A percentile compares a stretch with the other conserved stretches of the same genome.
These are phyloP conservation scores for Boletus rubroflammeus DNA, from an alignment of 768 basidiomycete genomes.

Conservation along the genomic window DNA sequence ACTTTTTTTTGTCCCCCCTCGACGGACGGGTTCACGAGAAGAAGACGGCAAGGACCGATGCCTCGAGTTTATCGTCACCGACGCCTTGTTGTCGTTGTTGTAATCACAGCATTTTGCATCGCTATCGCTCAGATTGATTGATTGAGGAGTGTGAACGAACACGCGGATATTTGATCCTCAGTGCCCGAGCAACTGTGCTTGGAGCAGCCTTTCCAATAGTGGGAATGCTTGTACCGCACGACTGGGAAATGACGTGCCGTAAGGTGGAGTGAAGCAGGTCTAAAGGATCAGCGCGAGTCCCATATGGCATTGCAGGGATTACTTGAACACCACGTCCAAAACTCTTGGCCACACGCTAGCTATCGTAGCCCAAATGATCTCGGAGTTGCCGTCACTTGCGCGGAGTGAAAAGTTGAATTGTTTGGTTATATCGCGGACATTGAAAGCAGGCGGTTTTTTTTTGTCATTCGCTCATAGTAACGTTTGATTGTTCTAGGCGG, in stretches of 20 bases:
- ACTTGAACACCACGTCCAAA: not conserved
- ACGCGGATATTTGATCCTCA: constrained; percentile 4
- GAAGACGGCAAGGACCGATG: not conserved
- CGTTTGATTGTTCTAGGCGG: not conserved
- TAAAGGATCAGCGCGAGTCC: not conserved
- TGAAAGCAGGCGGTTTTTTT: constrained; percentile 3
- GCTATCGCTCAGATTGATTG: not conserved
- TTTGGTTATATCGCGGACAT: constrained; percentile 22
- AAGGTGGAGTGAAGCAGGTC: constrained; percentile 1
- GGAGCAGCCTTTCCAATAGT: not conserved
- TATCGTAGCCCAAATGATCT: not conserved
- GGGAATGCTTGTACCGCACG: not conserved
- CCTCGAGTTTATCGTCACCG: not conserved
- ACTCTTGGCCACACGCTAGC: no score
- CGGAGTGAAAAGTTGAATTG: constrained; percentile 3
- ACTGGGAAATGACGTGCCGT: constrained; percentile 15
- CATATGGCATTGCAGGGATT: not conserved
- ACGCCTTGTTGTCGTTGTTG: not conserved
- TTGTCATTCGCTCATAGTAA: not conserved
- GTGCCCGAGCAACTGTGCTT: not conserved
- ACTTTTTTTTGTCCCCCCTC: not conserved
- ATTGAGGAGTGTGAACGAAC: not conserved
- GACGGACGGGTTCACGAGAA: not conserved
- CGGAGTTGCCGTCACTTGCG: constrained; percentile 7
- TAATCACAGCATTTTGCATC: not conserved